Conservation (phyloP, 1,284 basidiomycete genomes). For the Ustilago trichophora region DNA sequence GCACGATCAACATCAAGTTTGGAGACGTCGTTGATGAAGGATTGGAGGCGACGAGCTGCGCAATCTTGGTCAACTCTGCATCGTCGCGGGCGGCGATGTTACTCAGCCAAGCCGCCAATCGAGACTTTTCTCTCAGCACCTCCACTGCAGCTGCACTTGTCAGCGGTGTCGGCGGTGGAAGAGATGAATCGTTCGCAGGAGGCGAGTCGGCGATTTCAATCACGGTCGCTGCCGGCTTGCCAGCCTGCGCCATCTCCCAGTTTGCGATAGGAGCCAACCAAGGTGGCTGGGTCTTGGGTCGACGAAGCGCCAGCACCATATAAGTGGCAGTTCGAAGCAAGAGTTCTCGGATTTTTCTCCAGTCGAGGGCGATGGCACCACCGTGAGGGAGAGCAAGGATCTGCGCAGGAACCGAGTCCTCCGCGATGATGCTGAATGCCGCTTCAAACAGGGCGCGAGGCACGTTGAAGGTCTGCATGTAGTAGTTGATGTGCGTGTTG, state of each 20-base stretch:
- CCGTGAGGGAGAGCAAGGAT: conserved; percentile 37
- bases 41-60: conserved; percentile 18
- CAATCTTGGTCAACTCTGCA: conserved; percentile 26
- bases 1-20: conserved; percentile 20
- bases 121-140: conserved; percentile 1
- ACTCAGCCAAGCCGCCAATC: conserved; percentile 13
- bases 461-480: conserved; percentile 21
- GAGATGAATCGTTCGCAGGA: neutral
- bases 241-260: conserved; percentile 11
- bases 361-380: conserved; percentile 35
- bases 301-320: conserved; percentile 31
- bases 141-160: conserved; percentile 7
- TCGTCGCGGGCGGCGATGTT: conserved; percentile 8
- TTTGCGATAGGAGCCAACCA: conserved; percentile 23
- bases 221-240: conserved; percentile 3
- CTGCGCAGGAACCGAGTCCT: conserved; percentile 25
- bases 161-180: conserved; percentile 4
- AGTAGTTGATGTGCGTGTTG: conserved; percentile 41
- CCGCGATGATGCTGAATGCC: conserved; percentile 29
- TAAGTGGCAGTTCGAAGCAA: conserved; percentile 32
- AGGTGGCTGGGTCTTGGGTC: conserved; percentile 26
- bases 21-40: conserved; percentile 19
- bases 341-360: conserved; percentile 26
- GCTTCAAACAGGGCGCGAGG: conserved; percentile 26
- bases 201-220: conserved; percentile 25